Conservation (phyloP, 352 stramenopile species). For the Globisporangium polare region DNA sequence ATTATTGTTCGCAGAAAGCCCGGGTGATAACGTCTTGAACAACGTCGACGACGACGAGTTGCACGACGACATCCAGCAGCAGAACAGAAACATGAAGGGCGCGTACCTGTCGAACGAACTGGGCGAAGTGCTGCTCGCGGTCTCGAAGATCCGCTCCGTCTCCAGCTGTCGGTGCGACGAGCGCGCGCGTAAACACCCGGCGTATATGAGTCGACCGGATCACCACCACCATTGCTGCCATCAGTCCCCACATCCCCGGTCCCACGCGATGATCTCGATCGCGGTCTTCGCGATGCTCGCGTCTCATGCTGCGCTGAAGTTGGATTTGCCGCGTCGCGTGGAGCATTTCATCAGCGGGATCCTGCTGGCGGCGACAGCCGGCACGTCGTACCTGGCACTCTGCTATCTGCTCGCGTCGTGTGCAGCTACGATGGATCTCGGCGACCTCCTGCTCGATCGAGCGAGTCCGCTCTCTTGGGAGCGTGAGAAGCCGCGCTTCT, state of each 20-base stretch:
- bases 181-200: background rate
- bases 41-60: background rate
- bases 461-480: slow-evolving; percentile 48
- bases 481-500: slow-evolving; percentile 45
- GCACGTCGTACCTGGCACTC: slow-evolving; percentile 40
- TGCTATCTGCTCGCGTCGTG: slow-evolving; percentile 36
- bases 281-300: slow-evolving; percentile 24
- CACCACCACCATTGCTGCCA: slow-evolving; percentile 21
- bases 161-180: slow-evolving; percentile 3
- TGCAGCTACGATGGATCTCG: slow-evolving; percentile 22
- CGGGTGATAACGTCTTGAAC: background rate
- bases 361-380: slow-evolving; percentile 45
- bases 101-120: slow-evolving; percentile 26
- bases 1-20: background rate
- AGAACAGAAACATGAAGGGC: slow-evolving; percentile 15
- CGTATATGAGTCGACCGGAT: slow-evolving; percentile 4
- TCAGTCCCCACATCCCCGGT: background rate
- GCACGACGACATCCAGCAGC: slow-evolving; percentile 1
- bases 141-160: slow-evolving; percentile 23
- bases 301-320: slow-evolving; percentile 26
- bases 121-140: slow-evolving; percentile 47
- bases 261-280: slow-evolving; percentile 27
- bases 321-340: slow-evolving; percentile 32
- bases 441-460: slow-evolving; percentile 47
- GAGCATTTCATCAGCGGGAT: slow-evolving; percentile 48